Base-by-base conservation (phyloP, 179 eudicot genomes). In the Corrigiola litoralis region DNA sequence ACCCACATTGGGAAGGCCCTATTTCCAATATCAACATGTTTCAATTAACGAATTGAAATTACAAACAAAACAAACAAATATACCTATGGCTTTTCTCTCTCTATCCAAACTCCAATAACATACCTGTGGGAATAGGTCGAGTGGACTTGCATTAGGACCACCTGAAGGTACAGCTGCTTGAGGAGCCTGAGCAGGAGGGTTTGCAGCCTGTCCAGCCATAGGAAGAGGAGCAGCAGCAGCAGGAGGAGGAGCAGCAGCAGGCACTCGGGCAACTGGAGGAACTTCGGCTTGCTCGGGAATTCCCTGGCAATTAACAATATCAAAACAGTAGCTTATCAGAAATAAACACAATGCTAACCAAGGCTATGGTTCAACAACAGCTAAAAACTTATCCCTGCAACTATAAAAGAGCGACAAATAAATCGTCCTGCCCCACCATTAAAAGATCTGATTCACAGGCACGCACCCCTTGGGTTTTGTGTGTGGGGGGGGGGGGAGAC, bases 91-190 rank as follows among this genome's bases (percentile, higher is more conserved):
- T 1, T 48, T n/a, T 18, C 38, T 5, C 18, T 33, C 17, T 23
- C 17, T n/a, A 36, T 46, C 20, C 16, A 55, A 32, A 14, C 17
- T 4, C 4, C 27, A 44, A 44, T 6, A 34, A 34, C 44, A 64
- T 72, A 87, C 97, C 95, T 91, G 97, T 8, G 97, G 97, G 59
- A 91, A 91, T 58, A 91, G 96, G 67, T 91, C 94, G 42, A 91
- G 68, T 8, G 97, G 97, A 75, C 79, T 87, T 52, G 96, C 89
- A 70, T 91, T 91, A 63, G 97, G 97, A 37, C 96, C 92, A 76
- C 74, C 47, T 28, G 95, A 50, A 57, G 89, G 92, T 47, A 63
- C 79, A 27, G 81, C 78, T 67, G 81, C 70, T 69, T 75, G 82
- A 68, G 91, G 72, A 79, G 79, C 77, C 75, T 75, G 85, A 51